phyloP scores from a whole-genome alignment of 1,284 basidiomycete species.

The Neonothopanus nambi region DNA sequence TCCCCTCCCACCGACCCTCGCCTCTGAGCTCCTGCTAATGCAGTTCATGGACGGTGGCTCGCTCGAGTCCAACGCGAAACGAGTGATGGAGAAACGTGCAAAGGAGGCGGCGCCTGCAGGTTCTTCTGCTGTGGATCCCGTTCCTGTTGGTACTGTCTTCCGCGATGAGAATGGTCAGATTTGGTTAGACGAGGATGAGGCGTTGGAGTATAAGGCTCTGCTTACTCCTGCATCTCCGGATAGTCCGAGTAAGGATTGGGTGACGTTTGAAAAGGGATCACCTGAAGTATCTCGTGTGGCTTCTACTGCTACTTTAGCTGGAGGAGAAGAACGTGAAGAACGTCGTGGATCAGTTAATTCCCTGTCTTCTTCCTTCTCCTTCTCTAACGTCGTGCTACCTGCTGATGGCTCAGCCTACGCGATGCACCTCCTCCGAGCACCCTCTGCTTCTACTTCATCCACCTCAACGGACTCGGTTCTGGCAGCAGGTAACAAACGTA shows the following conservation, averaged over 20 bases:
- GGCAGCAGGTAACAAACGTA: slow-evolving; percentile 5
- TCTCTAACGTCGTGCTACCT: slow-evolving; percentile 9
- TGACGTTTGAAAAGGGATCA: slow-evolving; percentile 5
- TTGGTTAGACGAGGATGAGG: slow-evolving; percentile 71
- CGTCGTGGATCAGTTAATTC: slow-evolving; percentile 12
- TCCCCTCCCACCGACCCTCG: slow-evolving; percentile 48
- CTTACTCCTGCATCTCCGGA: slow-evolving; percentile 28
- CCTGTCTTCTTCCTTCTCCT: slow-evolving; percentile 2
- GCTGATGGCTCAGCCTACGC: slow-evolving; percentile 6
- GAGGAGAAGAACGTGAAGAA: slow-evolving; percentile 2
- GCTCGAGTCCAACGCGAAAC: slow-evolving; percentile 53
- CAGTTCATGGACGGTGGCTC: slow-evolving; percentile 67
- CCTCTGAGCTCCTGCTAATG: slow-evolving; percentile 63
- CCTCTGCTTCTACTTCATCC: not conserved
- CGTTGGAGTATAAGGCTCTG: slow-evolving; percentile 65
- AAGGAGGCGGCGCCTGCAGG: slow-evolving; percentile 31
- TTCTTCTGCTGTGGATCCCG: slow-evolving; percentile 15
- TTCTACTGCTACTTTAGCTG: not conserved
- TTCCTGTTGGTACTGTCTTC: slow-evolving; percentile 50
- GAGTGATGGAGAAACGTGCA: slow-evolving; percentile 54
- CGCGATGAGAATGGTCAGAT: slow-evolving; percentile 59
- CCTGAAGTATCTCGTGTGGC: not conserved
- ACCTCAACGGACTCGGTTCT: not conserved
- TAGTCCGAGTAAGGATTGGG: slow-evolving; percentile 7
- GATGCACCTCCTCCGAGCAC: not conserved